A percentile compares a stretch with the other conserved stretches of the same genome.
phyloP scores from a whole-genome alignment of 1,139 yeast genomes.

The Yamadazyma atlantica region DNA sequence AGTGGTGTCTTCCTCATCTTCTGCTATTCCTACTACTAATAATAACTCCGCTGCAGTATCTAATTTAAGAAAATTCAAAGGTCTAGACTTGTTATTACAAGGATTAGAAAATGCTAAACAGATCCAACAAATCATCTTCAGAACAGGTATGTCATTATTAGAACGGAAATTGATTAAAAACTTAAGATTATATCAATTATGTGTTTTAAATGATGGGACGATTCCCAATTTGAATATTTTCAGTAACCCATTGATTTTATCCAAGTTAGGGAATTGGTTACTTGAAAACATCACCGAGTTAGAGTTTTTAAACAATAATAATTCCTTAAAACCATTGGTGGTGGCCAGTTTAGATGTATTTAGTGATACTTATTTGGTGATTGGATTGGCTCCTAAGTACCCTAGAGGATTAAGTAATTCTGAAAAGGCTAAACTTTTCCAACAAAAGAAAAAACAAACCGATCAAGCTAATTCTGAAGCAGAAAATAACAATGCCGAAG shows the following conservation, averaged over 20 bases:
- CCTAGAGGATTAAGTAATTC: conserved; percentile 59
- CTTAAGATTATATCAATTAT: conserved; percentile 76
- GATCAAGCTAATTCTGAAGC: conserved; percentile 11
- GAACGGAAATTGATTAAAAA: conserved; percentile 82
- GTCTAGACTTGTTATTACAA: conserved; percentile 58
- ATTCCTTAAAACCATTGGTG: conserved; percentile 72
- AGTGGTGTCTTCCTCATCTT: conserved; percentile 8
- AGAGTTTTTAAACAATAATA: conserved; percentile 43
- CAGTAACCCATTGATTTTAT: conserved; percentile 80
- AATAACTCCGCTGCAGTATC: conserved; percentile 14
- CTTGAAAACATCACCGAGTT: conserved; percentile 86
- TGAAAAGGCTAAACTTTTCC: conserved; percentile 39
- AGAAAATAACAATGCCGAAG: conserved; percentile 1
- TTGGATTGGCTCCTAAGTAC: conserved; percentile 85
- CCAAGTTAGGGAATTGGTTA: conserved; percentile 87
- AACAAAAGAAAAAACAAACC: conserved; percentile 21
- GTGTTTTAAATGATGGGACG: conserved; percentile 80
- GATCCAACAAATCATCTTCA: conserved; percentile 81
- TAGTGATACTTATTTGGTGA: conserved; percentile 80
- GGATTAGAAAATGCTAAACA: conserved; percentile 81
- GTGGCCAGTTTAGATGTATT: conserved; percentile 78
- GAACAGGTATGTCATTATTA: conserved; percentile 83
- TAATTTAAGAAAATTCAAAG: conserved; percentile 35
- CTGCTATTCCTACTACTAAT: conserved; percentile 11
- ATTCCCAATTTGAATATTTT: conserved; percentile 76